Evolutionary conservation across 148 eudicot species (phyloP), one percentile per base, ranked within the genome.

Genomic region (Rheum nobile): DNA sequence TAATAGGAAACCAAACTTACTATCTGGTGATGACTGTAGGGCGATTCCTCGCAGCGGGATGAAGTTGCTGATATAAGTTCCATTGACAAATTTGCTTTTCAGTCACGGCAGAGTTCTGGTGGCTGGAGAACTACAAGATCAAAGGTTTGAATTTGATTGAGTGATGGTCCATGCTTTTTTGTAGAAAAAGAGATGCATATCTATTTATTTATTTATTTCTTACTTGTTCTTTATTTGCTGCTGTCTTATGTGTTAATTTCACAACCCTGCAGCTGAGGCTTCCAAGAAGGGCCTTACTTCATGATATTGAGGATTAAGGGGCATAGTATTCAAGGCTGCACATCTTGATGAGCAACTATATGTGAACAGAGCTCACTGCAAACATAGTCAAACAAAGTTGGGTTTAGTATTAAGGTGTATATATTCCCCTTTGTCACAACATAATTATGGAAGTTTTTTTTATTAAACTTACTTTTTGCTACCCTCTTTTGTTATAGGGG

Each of bases 111-210:
- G 46, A 87, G 80, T 75, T 79, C 84, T 16, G 88, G 84, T 71
- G 96, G 96, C 77, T 95, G 98, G 98, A 85, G 88, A 77, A 82
- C 81, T 43, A 86, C 93, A 31, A 95, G 80, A 84, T 50, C 90
- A 80, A 86, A 86, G 97, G 96, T 91, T 65, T 73, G 80, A 19
- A 61, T 71, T 39, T 28, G 28, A 61, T 75, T 39, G 67, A 9
- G 13, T 32, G 41, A 71, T 21, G 19, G 14, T 22, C 29, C 2
- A 38, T 39, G 24, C 26, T 21, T 21, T 34, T 34, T 6, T 3
- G n/a, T n/a, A n/a, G 4, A 52, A 52, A 8, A 17, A 17, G 13
- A 52, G 9, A 17, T 14, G 4, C 13, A 4, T 17, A 61, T 8
- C 4, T 24, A 14, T 10, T 29, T 6, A 14, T 42, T 71, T 39